phyloP scores from a whole-genome alignment of 1,139 yeast genomes.

The Saccharomyces hybrid region DNA sequence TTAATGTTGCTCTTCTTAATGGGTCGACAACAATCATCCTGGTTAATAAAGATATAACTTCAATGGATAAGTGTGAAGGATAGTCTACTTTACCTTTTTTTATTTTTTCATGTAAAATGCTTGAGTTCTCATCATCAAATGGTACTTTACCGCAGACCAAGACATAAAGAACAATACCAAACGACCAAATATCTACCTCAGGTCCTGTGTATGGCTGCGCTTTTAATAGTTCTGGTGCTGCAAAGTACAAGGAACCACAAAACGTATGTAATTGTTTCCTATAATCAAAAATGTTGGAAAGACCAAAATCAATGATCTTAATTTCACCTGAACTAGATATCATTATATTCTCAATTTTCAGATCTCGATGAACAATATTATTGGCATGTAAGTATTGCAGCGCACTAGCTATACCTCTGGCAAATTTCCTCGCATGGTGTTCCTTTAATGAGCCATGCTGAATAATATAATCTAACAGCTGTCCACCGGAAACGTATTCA shows the following conservation, averaged over 20 bases:
- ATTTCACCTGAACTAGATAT: slow-evolving; percentile 90
- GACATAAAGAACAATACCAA: slow-evolving; percentile 92
- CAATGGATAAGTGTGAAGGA: slow-evolving; percentile 72
- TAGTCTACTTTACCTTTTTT: slow-evolving; percentile 89
- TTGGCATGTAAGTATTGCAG: slow-evolving; percentile 88
- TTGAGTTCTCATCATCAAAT: slow-evolving; percentile 91
- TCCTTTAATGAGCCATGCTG: slow-evolving; percentile 94
- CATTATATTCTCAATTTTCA: slow-evolving; percentile 93
- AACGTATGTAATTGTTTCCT: slow-evolving; percentile 75
- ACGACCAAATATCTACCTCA: slow-evolving; percentile 97
- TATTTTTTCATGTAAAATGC: slow-evolving; percentile 88
- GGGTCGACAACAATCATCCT: slow-evolving; percentile 93
- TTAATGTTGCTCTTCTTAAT: slow-evolving; percentile 63
- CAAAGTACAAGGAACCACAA: slow-evolving; percentile 96
- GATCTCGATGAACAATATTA: slow-evolving; percentile 92
- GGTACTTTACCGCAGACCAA: slow-evolving; percentile 97
- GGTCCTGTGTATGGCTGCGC: slow-evolving; percentile 95
- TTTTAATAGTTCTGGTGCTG: slow-evolving; percentile 91
- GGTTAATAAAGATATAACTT: slow-evolving; percentile 74
- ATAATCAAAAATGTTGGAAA: slow-evolving; percentile 77
- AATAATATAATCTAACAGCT: slow-evolving; percentile 93
- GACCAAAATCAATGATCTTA: slow-evolving; percentile 92
- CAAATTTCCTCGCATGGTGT: slow-evolving; percentile 88
- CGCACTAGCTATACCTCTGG: slow-evolving; percentile 94
- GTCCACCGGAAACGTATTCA: slow-evolving; percentile 97